phyloP scores from a whole-genome alignment of 805 yeast species.

The Ogataea zsoltii region DNA sequence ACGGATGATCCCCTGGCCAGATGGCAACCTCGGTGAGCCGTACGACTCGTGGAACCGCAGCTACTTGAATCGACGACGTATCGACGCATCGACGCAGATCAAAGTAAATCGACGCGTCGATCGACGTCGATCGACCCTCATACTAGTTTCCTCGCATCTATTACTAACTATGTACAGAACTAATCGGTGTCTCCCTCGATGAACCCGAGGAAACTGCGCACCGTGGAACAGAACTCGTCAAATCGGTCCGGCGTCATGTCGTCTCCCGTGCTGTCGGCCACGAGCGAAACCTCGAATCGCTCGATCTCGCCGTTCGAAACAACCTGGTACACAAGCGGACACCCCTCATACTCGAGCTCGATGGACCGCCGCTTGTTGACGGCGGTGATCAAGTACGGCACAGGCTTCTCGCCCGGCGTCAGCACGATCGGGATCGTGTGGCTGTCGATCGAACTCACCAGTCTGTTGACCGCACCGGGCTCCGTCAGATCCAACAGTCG shows the following conservation, averaged over 20 bases:
- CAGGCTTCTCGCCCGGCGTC: constrained; percentile 4
- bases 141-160: too few species aligned
- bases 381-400: constrained; percentile 23
- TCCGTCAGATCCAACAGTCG: constrained; percentile 23
- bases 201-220: constrained; percentile 14
- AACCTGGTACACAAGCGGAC: constrained; percentile 29
- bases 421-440: constrained; percentile 18
- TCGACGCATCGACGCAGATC: too few species aligned
- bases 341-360: constrained; percentile 30
- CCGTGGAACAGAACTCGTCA: constrained; percentile 9
- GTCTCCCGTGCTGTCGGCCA: constrained; percentile 16
- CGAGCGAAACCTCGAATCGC: constrained; percentile 26
- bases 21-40: too few species aligned
- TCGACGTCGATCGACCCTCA: background rate
- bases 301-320: constrained; percentile 28
- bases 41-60: too few species aligned
- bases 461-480: constrained; percentile 15
- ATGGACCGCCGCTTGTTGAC: constrained; percentile 28
- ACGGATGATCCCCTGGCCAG: too few species aligned
- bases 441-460: constrained; percentile 18
- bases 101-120: constrained; percentile 1
- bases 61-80: too few species aligned
- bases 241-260: constrained; percentile 14
- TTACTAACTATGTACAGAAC: too few species aligned
- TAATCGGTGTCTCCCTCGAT: constrained; percentile 1